Evolutionary conservation across 306 rosid species (phyloP).

Genomic region (Oxytropis ochrocephala): DNA sequence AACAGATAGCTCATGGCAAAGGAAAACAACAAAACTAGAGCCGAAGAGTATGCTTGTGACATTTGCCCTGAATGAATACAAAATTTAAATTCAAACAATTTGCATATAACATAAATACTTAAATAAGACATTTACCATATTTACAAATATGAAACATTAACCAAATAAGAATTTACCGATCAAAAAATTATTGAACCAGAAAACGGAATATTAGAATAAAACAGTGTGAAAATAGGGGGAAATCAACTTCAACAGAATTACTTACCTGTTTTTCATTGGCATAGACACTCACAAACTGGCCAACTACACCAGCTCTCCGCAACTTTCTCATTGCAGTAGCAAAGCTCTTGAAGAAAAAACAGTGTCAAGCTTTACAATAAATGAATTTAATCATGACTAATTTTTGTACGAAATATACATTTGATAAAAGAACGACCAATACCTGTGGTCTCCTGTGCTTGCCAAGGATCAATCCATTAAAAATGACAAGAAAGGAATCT

Average conservation of each 20-base stretch:
- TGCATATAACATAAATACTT: background rate
- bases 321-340: constrained; percentile 65
- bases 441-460: constrained; percentile 94
- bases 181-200: background rate
- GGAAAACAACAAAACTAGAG: constrained; percentile 3
- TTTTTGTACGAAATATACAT: background rate
- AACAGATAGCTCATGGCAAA: background rate
- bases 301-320: constrained; percentile 84
- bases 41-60: background rate
- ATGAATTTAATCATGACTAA: background rate
- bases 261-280: constrained; percentile 86
- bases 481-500: constrained; percentile 77
- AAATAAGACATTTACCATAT: background rate
- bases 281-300: constrained; percentile 82
- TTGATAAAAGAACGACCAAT: background rate
- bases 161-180: background rate
- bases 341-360: constrained; percentile 38
- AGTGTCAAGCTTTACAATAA: background rate
- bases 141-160: background rate
- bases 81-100: background rate
- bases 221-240: background rate
- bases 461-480: constrained; percentile 87
- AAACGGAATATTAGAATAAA: constrained; percentile 4
- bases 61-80: background rate
- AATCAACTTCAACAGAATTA: background rate